phyloP scores from a whole-genome alignment of 129 eudicot species.

The Deinandra increscens region DNA sequence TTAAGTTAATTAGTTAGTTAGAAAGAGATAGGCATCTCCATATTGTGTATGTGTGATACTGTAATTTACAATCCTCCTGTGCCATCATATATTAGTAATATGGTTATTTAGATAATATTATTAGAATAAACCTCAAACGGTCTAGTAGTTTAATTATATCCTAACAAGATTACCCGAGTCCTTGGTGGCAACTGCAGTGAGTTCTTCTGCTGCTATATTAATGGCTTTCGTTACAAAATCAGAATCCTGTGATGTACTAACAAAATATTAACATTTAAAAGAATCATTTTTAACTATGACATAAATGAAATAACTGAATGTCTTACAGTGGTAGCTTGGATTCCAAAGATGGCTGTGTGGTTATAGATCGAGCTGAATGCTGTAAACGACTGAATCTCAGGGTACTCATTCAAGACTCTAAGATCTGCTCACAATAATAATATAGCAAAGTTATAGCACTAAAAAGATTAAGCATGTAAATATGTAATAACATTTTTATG shows the following conservation, averaged over 20 bases:
- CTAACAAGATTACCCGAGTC: slow-evolving; percentile 54
- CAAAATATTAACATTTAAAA: not conserved
- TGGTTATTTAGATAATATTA: too few species aligned
- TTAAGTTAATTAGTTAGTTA: too few species aligned
- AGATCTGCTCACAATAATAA: slow-evolving; percentile 52
- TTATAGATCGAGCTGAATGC: slow-evolving; percentile 75
- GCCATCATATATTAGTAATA: too few species aligned
- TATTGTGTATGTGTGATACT: too few species aligned
- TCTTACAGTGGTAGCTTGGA: slow-evolving; percentile 83
- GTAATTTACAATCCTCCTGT: too few species aligned
- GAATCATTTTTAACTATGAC: not conserved
- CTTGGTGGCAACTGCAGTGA: slow-evolving; percentile 63
- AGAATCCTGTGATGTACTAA: slow-evolving; percentile 47
- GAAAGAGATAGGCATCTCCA: too few species aligned
- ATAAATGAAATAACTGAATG: slow-evolving; percentile 6
- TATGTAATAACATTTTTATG: not conserved
- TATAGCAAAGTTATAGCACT: not conserved
- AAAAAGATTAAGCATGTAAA: not conserved
- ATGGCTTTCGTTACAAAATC: slow-evolving; percentile 65
- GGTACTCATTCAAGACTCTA: slow-evolving; percentile 67
- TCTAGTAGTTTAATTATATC: not conserved
- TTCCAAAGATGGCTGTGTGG: slow-evolving; percentile 74
- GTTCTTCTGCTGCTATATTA: slow-evolving; percentile 68
- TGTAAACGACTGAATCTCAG: slow-evolving; percentile 69
- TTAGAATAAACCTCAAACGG: too few species aligned